These are phyloP conservation scores for Pyrenophora seminiperda DNA, from an alignment of 2,329 filamentous ascomycete species.

Conservation along the genomic window DNA sequence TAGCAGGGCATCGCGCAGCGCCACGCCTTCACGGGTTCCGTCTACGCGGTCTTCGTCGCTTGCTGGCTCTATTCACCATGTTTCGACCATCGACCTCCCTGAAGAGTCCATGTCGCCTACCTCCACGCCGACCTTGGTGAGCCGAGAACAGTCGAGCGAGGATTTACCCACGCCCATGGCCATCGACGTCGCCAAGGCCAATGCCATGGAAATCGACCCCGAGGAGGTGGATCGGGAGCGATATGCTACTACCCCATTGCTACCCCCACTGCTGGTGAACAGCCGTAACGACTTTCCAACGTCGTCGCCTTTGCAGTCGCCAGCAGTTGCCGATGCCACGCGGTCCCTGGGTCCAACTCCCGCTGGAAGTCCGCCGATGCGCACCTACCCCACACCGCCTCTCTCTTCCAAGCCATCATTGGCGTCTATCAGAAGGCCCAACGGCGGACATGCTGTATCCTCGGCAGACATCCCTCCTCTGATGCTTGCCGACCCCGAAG, in stretches of 20 bases:
- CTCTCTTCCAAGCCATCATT: constrained; percentile 78
- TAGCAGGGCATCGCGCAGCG: constrained; percentile 48
- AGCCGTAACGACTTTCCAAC: constrained; percentile 62
- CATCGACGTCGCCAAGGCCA: constrained; percentile 49
- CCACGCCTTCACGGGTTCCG: constrained; percentile 58
- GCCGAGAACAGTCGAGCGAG: constrained; percentile 44
- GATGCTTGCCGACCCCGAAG: constrained; percentile 69
- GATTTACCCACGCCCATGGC: constrained; percentile 39
- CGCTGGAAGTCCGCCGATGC: constrained; percentile 56
- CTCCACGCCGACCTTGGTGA: constrained; percentile 32
- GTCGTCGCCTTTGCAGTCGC: constrained; percentile 85
- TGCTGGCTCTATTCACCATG: constrained; percentile 63
- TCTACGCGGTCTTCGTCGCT: constrained; percentile 82
- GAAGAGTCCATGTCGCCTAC: constrained; percentile 38
- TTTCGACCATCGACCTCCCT: constrained; percentile 45
- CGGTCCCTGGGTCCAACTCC: constrained; percentile 54
- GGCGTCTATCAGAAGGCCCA: constrained; percentile 67
- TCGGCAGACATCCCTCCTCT: constrained; percentile 66
- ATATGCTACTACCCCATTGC: constrained; percentile 78
- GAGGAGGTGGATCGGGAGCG: constrained; percentile 59
- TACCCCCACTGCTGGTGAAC: constrained; percentile 78
- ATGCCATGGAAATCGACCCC: constrained; percentile 56
- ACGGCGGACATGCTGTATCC: constrained; percentile 55
- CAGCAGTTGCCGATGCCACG: constrained; percentile 68
- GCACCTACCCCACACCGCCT: constrained; percentile 66